These are phyloP conservation scores for Vitis riparia DNA, from an alignment of 164 flowering plant genomes.

Conservation along the genomic window DNA sequence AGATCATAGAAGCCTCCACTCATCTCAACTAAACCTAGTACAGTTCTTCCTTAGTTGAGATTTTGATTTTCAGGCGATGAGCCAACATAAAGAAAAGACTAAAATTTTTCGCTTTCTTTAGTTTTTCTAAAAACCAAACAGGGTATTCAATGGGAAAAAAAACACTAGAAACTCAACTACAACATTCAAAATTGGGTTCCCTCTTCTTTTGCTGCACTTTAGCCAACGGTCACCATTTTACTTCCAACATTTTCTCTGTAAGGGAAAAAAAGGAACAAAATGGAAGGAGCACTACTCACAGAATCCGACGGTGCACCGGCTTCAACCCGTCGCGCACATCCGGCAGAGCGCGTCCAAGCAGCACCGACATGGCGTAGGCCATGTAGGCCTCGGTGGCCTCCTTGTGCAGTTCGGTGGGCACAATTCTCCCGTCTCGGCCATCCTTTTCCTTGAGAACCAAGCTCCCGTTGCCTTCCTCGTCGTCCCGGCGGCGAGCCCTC, in stretches of 20 bases:
- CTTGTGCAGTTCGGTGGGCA: constrained; percentile 73
- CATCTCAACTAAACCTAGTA: too few relatives aligned
- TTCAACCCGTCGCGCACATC: constrained; percentile 96
- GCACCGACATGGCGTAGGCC: constrained; percentile 91
- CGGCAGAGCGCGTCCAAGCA: constrained; percentile 92
- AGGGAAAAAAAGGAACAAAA: neutral
- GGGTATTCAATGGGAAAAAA: too few relatives aligned
- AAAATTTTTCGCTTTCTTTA: too few relatives aligned
- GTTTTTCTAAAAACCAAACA: too few relatives aligned
- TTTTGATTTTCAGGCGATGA: too few relatives aligned
- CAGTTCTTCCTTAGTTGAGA: too few relatives aligned
- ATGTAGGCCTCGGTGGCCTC: constrained; percentile 95
- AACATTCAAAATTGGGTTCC: too few relatives aligned
- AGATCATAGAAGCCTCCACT: too few relatives aligned
- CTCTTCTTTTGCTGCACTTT: too few relatives aligned
- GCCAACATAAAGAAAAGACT: too few relatives aligned
- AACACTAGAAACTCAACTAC: too few relatives aligned
- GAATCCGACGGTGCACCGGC: constrained; percentile 89
- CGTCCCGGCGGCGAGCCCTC: constrained; percentile 38
- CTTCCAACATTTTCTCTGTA: neutral
- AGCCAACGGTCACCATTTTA: neutral
- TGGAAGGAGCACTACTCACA: constrained; percentile 42
- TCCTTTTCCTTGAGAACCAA: constrained; percentile 32
- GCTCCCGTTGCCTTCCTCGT: constrained; percentile 39
- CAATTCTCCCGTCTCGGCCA: constrained; percentile 48